phyloP scores from a whole-genome alignment of 2,329 filamentous ascomycete genomes.

The Thermoascus crustaceus region DNA sequence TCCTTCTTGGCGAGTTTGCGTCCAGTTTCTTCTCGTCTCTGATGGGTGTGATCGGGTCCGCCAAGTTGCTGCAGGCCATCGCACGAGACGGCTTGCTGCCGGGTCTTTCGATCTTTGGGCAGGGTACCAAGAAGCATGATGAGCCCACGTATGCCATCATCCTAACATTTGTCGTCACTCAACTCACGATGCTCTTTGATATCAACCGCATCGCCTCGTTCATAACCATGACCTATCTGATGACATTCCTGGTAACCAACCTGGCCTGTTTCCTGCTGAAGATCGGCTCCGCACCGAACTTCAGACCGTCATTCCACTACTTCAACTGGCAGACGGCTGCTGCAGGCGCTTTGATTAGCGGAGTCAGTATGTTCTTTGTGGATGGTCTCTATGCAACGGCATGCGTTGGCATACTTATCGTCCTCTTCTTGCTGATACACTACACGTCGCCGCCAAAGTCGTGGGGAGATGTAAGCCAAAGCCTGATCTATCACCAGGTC shows the following conservation, averaged over 20 bases:
- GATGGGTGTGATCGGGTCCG: constrained; percentile 79
- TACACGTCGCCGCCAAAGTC: constrained; percentile 77
- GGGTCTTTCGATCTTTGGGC: constrained; percentile 63
- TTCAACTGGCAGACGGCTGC: constrained; percentile 81
- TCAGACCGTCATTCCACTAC: constrained; percentile 78
- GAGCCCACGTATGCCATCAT: constrained; percentile 71
- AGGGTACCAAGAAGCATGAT: constrained; percentile 62
- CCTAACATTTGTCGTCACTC: constrained; percentile 65
- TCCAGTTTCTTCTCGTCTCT: constrained; percentile 77
- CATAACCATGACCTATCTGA: constrained; percentile 85
- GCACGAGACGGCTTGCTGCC: constrained; percentile 72
- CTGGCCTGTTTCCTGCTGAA: constrained; percentile 79
- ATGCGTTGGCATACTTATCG: constrained; percentile 63
- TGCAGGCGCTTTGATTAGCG: constrained; percentile 65
- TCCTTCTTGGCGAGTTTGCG: constrained; percentile 74
- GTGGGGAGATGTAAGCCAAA: constrained; percentile 86
- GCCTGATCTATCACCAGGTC: constrained; percentile 80
- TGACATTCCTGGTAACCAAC: constrained; percentile 87
- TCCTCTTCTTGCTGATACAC: constrained; percentile 78
- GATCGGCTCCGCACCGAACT: constrained; percentile 81
- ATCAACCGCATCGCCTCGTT: constrained; percentile 84
- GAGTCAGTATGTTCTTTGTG: constrained; percentile 81
- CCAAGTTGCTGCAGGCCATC: constrained; percentile 76
- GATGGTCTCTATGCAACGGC: constrained; percentile 71
- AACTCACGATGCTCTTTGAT: constrained; percentile 71